phyloP scores from a whole-genome alignment of 2,329 filamentous ascomycete species.

The Alternaria dauci region DNA sequence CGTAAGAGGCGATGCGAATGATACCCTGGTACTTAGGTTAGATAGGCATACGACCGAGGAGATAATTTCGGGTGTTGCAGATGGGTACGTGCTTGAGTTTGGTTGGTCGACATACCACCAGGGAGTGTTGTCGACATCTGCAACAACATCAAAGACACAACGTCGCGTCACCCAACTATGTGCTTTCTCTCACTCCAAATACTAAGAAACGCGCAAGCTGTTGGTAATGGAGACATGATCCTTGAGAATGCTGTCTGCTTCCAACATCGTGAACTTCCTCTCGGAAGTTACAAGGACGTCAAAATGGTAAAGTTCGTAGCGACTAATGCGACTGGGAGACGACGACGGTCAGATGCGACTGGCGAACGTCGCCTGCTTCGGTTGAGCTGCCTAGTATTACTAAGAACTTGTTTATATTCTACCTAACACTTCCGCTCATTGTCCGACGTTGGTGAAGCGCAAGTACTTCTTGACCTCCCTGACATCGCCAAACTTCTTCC shows the following conservation, averaged over 20 bases:
- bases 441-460: conserved; percentile 68
- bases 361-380: too few relatives aligned
- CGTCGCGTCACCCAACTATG: too few relatives aligned
- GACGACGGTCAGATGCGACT: too few relatives aligned
- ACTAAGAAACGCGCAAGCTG: too few relatives aligned
- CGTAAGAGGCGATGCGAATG: conserved; percentile 18
- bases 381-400: too few relatives aligned
- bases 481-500: conserved; percentile 83
- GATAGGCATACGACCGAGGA: not conserved
- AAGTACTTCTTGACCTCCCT: conserved; percentile 72
- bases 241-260: too few relatives aligned
- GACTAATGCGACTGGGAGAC: too few relatives aligned
- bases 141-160: not conserved
- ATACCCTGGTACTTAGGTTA: conserved; percentile 14
- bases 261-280: too few relatives aligned
- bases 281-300: too few relatives aligned
- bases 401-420: not conserved
- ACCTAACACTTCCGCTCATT: conserved; percentile 35
- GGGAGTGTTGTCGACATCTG: not conserved
- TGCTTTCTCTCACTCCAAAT: too few relatives aligned
- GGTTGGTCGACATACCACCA: not conserved
- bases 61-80: not conserved
- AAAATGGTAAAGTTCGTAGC: too few relatives aligned
- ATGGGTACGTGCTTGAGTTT: not conserved
- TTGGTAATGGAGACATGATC: too few relatives aligned